These are phyloP conservation scores for Alternaria sp. DNA, from an alignment of 2,329 filamentous ascomycete genomes.

Conservation along the genomic window DNA sequence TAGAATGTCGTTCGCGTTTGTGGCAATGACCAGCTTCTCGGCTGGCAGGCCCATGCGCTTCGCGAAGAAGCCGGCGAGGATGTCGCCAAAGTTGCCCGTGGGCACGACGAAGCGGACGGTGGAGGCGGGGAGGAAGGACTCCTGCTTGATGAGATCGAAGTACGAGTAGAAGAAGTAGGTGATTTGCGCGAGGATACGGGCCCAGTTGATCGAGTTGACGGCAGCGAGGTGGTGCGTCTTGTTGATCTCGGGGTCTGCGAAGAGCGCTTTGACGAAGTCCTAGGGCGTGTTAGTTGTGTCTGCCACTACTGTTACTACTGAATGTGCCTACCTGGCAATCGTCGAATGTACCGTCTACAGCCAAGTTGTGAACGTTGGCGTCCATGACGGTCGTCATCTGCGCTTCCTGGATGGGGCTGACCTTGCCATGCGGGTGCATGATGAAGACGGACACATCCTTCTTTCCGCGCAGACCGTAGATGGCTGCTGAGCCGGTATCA, in stretches of 20 bases:
- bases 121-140: conserved; percentile 65
- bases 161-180: conserved; percentile 97
- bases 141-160: conserved; percentile 73
- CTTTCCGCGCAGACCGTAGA: conserved; percentile 93
- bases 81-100: conserved; percentile 96
- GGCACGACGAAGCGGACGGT: conserved; percentile 85
- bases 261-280: conserved; percentile 93
- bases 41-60: conserved; percentile 86
- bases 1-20: conserved; percentile 97
- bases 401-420: conserved; percentile 90
- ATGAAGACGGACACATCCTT: conserved; percentile 98
- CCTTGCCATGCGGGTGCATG: conserved; percentile 86
- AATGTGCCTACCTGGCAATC: conserved; percentile 85
- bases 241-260: conserved; percentile 86
- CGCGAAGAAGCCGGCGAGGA: conserved; percentile 92
- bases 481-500: conserved; percentile 87
- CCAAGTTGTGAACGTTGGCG: conserved; percentile 88
- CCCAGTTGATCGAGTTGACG: conserved; percentile 97
- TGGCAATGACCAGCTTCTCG: conserved; percentile 89
- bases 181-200: conserved; percentile 93
- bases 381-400: conserved; percentile 97
- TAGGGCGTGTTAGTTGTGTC: conserved; percentile 43
- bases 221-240: conserved; percentile 82
- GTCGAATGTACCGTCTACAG: conserved; percentile 90
- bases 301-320: too few relatives aligned